These are phyloP conservation scores for Lumnitzera littorea DNA, from an alignment of 345 rosid genomes.

Conservation along the genomic window DNA sequence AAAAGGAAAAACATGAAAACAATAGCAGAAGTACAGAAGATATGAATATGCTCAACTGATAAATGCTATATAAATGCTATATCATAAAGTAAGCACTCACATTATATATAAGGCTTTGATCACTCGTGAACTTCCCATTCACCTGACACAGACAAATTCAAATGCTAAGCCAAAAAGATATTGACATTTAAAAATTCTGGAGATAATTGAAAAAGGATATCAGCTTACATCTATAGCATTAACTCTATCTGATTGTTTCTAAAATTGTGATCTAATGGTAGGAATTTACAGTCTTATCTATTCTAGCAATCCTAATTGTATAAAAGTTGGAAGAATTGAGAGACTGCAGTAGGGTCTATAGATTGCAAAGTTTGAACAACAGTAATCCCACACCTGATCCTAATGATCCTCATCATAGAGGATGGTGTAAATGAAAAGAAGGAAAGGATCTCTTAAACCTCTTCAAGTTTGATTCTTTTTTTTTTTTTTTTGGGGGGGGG, in stretches of 20 bases:
- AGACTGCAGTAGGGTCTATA: too few relatives aligned
- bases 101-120: slow-evolving; percentile 70
- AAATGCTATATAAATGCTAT: too few relatives aligned
- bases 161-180: neutral
- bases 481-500: too few relatives aligned
- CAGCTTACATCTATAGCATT: neutral
- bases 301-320: neutral
- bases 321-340: too few relatives aligned
- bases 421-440: too few relatives aligned
- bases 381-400: too few relatives aligned
- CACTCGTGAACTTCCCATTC: slow-evolving; percentile 84
- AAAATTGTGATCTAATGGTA: neutral
- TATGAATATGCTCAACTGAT: too few relatives aligned
- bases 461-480: too few relatives aligned
- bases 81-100: slow-evolving; percentile 36
- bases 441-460: too few relatives aligned
- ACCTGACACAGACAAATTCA: slow-evolving; percentile 36
- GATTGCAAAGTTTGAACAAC: too few relatives aligned
- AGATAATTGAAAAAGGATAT: neutral
- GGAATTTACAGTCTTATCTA: neutral
- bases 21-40: too few relatives aligned
- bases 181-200: neutral
- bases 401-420: too few relatives aligned
- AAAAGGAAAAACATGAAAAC: neutral
- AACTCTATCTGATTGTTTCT: neutral